Evolutionary conservation across 1,139 yeast species (phyloP).

Genomic region (Scheffersomyces cryptocercus): DNA sequence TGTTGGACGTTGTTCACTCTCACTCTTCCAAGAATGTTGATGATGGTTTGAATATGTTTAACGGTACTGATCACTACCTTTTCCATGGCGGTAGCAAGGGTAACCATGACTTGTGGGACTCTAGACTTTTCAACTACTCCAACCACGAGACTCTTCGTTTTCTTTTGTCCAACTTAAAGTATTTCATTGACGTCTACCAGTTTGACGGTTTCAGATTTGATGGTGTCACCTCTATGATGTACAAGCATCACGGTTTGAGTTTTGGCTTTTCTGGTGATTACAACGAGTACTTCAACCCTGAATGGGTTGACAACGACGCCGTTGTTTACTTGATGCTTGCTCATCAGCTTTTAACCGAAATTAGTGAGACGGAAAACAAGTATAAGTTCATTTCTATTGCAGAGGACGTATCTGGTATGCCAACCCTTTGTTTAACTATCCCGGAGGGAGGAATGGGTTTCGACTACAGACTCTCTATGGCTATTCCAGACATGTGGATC

Average conservation of each 20-base stretch:
- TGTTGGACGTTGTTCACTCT: conserved; percentile 91
- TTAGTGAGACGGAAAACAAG: conserved; percentile 34
- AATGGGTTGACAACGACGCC: conserved; percentile 86
- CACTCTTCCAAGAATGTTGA: conserved; percentile 94
- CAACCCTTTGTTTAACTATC: conserved; percentile 82
- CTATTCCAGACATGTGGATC: conserved; percentile 99
- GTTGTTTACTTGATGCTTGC: conserved; percentile 86
- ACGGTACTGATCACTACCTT: conserved; percentile 93
- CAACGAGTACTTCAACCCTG: conserved; percentile 81
- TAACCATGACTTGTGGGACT: conserved; percentile 90
- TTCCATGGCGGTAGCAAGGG: conserved; percentile 90
- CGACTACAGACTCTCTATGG: conserved; percentile 94
- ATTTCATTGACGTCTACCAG: conserved; percentile 75
- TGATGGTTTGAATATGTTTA: conserved; percentile 91
- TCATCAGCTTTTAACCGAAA: conserved; percentile 65
- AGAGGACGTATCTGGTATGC: conserved; percentile 98
- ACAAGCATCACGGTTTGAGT: conserved; percentile 88
- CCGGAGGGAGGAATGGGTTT: conserved; percentile 85
- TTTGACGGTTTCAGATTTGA: conserved; percentile 97
- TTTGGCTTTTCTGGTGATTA: conserved; percentile 91
- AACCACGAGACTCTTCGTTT: conserved; percentile 88
- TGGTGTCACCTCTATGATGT: conserved; percentile 94
- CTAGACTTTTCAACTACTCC: conserved; percentile 88
- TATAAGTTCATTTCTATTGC: conserved; percentile 78
- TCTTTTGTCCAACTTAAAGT: conserved; percentile 82